Evolutionary conservation across 441 rosid species (phyloP).

Genomic region (Omphalea diandra): DNA sequence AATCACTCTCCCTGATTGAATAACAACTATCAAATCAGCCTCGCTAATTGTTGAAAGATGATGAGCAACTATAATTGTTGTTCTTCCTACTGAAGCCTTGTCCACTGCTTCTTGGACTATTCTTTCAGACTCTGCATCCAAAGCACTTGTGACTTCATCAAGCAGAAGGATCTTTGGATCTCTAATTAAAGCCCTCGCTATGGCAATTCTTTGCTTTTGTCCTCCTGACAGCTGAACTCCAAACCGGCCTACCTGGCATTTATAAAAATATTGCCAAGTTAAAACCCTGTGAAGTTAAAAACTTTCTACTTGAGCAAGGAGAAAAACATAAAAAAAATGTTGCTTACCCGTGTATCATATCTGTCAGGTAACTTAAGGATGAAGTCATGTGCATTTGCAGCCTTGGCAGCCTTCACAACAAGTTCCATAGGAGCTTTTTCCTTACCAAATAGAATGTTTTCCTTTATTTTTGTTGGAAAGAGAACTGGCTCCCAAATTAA

Average conservation of each 20-base stretch:
- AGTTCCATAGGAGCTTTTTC: constrained; percentile 54
- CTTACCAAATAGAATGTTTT: constrained; percentile 57
- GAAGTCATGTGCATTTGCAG: constrained; percentile 63
- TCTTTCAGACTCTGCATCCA: constrained; percentile 59
- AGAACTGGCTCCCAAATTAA: constrained; percentile 64
- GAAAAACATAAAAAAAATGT: no score
- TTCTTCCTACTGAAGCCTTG: constrained; percentile 52
- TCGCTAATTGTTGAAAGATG: constrained; percentile 49
- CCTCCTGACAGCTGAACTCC: constrained; percentile 68
- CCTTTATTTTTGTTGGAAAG: constrained; percentile 55
- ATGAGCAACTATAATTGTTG: constrained; percentile 58
- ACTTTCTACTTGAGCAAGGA: neutral
- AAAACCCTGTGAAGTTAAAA: no score
- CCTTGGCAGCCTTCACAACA: constrained; percentile 46
- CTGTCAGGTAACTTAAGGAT: constrained; percentile 55
- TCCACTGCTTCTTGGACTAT: constrained; percentile 54
- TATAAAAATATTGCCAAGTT: constrained; percentile 10
- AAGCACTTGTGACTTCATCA: constrained; percentile 68
- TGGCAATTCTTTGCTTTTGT: constrained; percentile 67
- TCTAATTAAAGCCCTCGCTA: constrained; percentile 60
- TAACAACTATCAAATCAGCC: constrained; percentile 45
- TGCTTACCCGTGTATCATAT: constrained; percentile 55
- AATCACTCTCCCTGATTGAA: constrained; percentile 48
- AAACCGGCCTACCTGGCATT: constrained; percentile 55
- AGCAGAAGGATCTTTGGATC: constrained; percentile 61